These are phyloP conservation scores for Tausonia pullulans DNA, from an alignment of 1,284 basidiomycete genomes.

Conservation along the genomic window DNA sequence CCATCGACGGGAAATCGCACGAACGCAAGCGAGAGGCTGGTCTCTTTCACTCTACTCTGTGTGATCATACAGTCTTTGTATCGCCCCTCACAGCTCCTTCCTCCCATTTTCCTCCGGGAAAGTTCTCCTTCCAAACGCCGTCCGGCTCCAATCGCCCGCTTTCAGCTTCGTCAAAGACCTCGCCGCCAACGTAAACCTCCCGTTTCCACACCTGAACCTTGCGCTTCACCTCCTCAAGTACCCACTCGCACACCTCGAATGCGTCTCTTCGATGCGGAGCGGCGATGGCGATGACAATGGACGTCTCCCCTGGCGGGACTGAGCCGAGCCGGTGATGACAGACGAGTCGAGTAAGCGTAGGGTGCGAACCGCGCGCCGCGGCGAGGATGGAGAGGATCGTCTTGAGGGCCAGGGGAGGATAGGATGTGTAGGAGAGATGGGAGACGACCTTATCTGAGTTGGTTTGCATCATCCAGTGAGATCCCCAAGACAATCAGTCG, in stretches of 20 bases:
- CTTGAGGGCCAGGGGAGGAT: slow-evolving; percentile 19
- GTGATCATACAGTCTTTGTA: too few relatives aligned
- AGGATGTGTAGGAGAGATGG: slow-evolving; percentile 20
- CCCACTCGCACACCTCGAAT: slow-evolving; percentile 64
- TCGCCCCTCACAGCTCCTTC: too few relatives aligned
- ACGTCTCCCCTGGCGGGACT: slow-evolving; percentile 65
- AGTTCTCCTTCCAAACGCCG: slow-evolving; percentile 65
- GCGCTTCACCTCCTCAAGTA: slow-evolving; percentile 71
- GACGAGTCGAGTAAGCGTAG: slow-evolving; percentile 10
- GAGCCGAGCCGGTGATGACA: slow-evolving; percentile 50
- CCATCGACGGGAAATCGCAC: too few relatives aligned
- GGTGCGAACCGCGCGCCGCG: background rate
- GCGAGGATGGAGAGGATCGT: slow-evolving; percentile 8
- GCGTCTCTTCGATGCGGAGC: slow-evolving; percentile 74
- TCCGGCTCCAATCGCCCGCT: slow-evolving; percentile 37
- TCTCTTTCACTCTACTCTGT: too few relatives aligned
- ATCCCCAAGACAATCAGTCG: background rate
- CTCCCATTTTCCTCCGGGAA: slow-evolving; percentile 15
- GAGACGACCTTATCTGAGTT: slow-evolving; percentile 19
- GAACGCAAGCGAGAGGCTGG: too few relatives aligned
- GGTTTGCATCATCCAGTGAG: background rate
- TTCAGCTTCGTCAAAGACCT: slow-evolving; percentile 29
- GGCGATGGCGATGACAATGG: slow-evolving; percentile 73
- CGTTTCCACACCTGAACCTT: slow-evolving; percentile 81
- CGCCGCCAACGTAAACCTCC: slow-evolving; percentile 52